Evolutionary conservation across 2,329 filamentous ascomycete species (phyloP).

Genomic region (Bipolaris zeicola): DNA sequence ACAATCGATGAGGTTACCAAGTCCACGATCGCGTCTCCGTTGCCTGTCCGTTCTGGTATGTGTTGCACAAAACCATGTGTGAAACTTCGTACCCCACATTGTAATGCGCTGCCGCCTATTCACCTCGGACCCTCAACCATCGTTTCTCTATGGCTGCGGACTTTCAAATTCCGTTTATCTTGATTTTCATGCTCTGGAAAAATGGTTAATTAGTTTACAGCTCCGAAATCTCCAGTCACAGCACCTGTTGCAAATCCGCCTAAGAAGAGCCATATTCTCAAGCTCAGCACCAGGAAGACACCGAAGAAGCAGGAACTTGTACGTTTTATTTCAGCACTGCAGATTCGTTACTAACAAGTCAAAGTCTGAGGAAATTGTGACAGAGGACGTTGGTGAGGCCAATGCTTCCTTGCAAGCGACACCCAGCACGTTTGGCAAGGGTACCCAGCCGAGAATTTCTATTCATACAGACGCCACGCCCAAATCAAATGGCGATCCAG

Average conservation of each 20-base stretch:
- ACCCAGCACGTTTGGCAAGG: slow-evolving; percentile 6
- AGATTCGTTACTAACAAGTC: slow-evolving; percentile 9
- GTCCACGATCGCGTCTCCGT: slow-evolving; percentile 23
- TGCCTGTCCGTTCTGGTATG: slow-evolving; percentile 37
- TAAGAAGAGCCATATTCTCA: slow-evolving; percentile 31
- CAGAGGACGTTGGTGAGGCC: slow-evolving; percentile 12
- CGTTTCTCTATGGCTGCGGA: neutral
- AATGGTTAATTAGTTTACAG: slow-evolving; percentile 14
- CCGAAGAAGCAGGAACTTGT: slow-evolving; percentile 33
- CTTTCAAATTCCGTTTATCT: neutral
- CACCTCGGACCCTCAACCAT: neutral
- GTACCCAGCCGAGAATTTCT: slow-evolving; percentile 7
- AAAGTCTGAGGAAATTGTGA: slow-evolving; percentile 29
- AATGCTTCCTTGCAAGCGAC: slow-evolving; percentile 10
- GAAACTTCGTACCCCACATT: slow-evolving; percentile 7
- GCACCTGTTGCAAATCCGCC: slow-evolving; percentile 19
- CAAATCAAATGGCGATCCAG: slow-evolving; percentile 7
- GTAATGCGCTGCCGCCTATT: neutral
- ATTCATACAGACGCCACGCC: slow-evolving; percentile 5
- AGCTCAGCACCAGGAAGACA: slow-evolving; percentile 27
- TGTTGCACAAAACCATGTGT: slow-evolving; percentile 15
- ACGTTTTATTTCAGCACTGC: slow-evolving; percentile 9
- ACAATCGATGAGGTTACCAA: slow-evolving; percentile 22
- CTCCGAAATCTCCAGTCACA: slow-evolving; percentile 14
- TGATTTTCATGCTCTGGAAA: too few species aligned